Conservation (phyloP, 768 basidiomycete genomes). For the Sarcodon sp. region DNA sequence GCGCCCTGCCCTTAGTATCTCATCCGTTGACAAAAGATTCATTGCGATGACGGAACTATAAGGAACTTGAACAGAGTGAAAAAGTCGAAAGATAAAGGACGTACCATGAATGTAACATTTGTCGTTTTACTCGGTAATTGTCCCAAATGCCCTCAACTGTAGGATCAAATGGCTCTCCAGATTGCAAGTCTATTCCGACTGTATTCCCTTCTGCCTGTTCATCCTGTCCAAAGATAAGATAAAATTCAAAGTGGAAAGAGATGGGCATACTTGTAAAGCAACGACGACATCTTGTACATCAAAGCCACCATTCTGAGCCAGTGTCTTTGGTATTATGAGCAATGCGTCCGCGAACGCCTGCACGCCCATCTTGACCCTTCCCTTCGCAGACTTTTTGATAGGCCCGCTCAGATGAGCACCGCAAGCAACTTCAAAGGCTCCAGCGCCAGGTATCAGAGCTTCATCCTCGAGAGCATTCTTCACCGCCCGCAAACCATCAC, state of each 20-base stretch:
- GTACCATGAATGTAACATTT: slow-evolving; percentile 96
- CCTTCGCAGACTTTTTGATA: slow-evolving; percentile 81
- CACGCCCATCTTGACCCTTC: slow-evolving; percentile 92
- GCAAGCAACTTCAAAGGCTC: slow-evolving; percentile 93
- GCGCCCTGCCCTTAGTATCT: slow-evolving; percentile 83
- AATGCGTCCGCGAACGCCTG: slow-evolving; percentile 95
- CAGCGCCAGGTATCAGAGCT: slow-evolving; percentile 85
- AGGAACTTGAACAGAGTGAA: slow-evolving; percentile 10
- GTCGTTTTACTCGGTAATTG: slow-evolving; percentile 96
- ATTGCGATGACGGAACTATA: slow-evolving; percentile 84
- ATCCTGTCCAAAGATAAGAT: slow-evolving; percentile 36
- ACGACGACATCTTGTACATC: slow-evolving; percentile 96
- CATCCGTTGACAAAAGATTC: slow-evolving; percentile 91
- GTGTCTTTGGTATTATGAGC: slow-evolving; percentile 89
- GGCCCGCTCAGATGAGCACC: slow-evolving; percentile 69
- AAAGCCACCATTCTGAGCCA: slow-evolving; percentile 92
- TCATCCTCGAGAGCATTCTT: slow-evolving; percentile 96
- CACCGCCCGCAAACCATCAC: slow-evolving; percentile 90
- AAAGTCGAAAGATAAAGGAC: slow-evolving; percentile 16
- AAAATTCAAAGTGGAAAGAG: slow-evolving; percentile 6
- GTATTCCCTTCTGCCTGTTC: slow-evolving; percentile 89
- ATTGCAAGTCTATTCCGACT: slow-evolving; percentile 85
- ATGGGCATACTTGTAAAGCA: slow-evolving; percentile 55
- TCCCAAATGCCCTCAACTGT: slow-evolving; percentile 97
- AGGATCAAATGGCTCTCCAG: slow-evolving; percentile 94